phyloP scores from a whole-genome alignment of 2,329 filamentous ascomycete species.

The Aphanoascus verrucosus region DNA sequence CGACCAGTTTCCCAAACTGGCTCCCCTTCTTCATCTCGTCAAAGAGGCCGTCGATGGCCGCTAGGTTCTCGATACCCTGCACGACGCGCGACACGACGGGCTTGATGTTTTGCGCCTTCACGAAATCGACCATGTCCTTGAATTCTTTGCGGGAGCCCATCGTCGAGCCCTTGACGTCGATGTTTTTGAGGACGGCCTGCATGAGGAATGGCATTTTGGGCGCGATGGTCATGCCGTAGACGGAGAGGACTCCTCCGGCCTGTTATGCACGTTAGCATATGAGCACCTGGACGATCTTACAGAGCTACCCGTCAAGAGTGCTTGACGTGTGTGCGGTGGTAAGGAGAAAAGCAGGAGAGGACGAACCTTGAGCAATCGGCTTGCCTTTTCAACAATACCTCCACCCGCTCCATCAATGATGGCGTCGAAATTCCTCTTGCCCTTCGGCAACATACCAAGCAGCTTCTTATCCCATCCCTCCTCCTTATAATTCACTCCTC shows the following conservation, averaged over 20 bases:
- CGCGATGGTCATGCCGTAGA: slow-evolving; percentile 82
- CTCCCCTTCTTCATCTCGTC: slow-evolving; percentile 74
- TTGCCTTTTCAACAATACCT: slow-evolving; percentile 61
- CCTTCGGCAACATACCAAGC: slow-evolving; percentile 46
- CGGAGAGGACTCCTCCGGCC: slow-evolving; percentile 68
- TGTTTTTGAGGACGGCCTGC: slow-evolving; percentile 72
- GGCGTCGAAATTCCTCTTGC: slow-evolving; percentile 61
- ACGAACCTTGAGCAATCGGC: slow-evolving; percentile 56
- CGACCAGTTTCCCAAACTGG: slow-evolving; percentile 89
- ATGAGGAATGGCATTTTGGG: slow-evolving; percentile 84
- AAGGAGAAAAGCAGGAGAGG: not conserved
- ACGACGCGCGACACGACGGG: slow-evolving; percentile 68
- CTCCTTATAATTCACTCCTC: slow-evolving; percentile 73
- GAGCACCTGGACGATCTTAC: not conserved
- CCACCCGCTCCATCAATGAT: slow-evolving; percentile 88
- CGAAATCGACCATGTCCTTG: slow-evolving; percentile 77
- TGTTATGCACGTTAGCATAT: slow-evolving; percentile 20
- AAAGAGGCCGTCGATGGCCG: slow-evolving; percentile 73
- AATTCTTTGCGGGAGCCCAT: slow-evolving; percentile 92
- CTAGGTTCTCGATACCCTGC: slow-evolving; percentile 61
- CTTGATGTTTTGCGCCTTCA: slow-evolving; percentile 58
- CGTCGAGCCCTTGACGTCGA: slow-evolving; percentile 74
- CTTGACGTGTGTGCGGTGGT: too few relatives aligned
- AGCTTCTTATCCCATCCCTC: slow-evolving; percentile 73
- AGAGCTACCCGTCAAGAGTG: not conserved